Conservation (phyloP, 1,139 yeast genomes). For the Insectozyma bohioensis region DNA sequence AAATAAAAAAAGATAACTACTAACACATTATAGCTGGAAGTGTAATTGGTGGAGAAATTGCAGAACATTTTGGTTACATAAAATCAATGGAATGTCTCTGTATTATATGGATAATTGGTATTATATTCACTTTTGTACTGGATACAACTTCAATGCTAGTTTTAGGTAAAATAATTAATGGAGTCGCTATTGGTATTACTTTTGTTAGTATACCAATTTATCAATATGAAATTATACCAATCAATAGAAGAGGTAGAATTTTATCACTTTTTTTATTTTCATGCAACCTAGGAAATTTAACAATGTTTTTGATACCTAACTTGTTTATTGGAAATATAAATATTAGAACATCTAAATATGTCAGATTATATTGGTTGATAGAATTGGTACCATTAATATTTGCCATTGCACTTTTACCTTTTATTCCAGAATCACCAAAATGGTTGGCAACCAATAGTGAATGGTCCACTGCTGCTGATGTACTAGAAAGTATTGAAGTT, state of each 20-base stretch:
- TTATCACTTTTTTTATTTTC: constrained; percentile 12
- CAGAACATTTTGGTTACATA: constrained; percentile 30
- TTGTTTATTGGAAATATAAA: constrained; percentile 10
- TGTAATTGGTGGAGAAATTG: constrained; percentile 30
- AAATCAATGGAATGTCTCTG: constrained; percentile 25
- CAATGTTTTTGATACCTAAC: constrained; percentile 19
- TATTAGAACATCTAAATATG: constrained; percentile 11
- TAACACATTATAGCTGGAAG: constrained; percentile 27
- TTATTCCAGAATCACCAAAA: constrained; percentile 37
- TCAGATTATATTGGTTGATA: constrained; percentile 23
- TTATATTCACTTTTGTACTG: constrained; percentile 26
- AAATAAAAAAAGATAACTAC: background rate
- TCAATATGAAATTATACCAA: constrained; percentile 29
- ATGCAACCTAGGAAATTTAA: constrained; percentile 23
- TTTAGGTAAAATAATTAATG: constrained; percentile 30
- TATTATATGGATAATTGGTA: constrained; percentile 30
- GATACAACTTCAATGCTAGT: constrained; percentile 25
- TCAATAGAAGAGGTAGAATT: constrained; percentile 20
- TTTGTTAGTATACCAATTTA: constrained; percentile 34
- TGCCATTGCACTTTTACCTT: constrained; percentile 15
- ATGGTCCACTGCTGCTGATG: constrained; percentile 34
- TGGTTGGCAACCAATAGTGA: constrained; percentile 32
- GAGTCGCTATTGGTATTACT: constrained; percentile 31
- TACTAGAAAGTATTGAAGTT: constrained; percentile 17
- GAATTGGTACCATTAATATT: constrained; percentile 26